A percentile compares a stretch with the other conserved stretches of the same genome.
These are phyloP conservation scores for Suillus spraguei DNA, from an alignment of 768 basidiomycete species.

Conservation along the genomic window DNA sequence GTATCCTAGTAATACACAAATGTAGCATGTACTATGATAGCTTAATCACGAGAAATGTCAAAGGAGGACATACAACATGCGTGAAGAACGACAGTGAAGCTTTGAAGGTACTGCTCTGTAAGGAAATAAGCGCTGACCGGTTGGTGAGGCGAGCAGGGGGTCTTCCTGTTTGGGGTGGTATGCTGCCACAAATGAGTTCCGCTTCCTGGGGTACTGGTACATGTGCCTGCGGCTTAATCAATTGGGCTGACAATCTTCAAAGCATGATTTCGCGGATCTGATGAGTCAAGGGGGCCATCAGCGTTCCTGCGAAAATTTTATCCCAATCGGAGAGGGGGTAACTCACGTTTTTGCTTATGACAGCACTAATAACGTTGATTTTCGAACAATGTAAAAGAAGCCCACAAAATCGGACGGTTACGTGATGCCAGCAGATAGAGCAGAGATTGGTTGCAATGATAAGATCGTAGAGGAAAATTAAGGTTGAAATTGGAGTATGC, in stretches of 20 bases:
- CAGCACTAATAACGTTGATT: constrained; percentile 44
- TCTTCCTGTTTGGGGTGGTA: neutral
- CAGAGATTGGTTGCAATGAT: constrained; percentile 2
- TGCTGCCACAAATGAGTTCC: neutral
- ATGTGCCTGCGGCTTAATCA: constrained; percentile 1
- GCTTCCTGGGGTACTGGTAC: neutral
- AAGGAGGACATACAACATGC: neutral
- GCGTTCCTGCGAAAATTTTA: constrained; percentile 10
- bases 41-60: neutral
- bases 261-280: constrained; percentile 58
- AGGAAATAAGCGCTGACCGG: neutral
- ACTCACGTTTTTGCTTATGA: constrained; percentile 75
- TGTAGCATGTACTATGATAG: neutral
- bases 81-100: neutral
- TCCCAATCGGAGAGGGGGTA: constrained; percentile 6
- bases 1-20: neutral
- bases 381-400: constrained; percentile 10
- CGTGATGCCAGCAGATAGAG: constrained; percentile 19
- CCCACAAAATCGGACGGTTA: constrained; percentile 20
- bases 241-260: constrained; percentile 26
- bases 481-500: constrained; percentile 7
- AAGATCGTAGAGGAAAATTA: constrained; percentile 6
- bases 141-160: neutral
- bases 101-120: neutral
- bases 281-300: constrained; percentile 10